Base-by-base conservation (phyloP, 768 basidiomycete genomes). In the Mycena epipterygia region DNA sequence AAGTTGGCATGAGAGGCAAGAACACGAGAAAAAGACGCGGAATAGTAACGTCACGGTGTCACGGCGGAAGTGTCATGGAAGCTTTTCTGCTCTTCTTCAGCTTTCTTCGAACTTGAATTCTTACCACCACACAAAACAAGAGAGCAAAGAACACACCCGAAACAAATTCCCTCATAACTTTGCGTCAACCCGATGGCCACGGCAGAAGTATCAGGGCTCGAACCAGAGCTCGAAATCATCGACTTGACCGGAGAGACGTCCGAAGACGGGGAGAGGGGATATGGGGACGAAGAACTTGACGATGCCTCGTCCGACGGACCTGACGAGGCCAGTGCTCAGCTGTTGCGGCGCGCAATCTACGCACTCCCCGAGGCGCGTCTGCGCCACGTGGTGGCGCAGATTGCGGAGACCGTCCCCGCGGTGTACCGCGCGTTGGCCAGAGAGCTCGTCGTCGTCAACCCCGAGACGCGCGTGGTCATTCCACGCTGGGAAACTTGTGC, bases 401-500 rank as follows among this genome's bases (percentile, higher is more conserved):
- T 89, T 23, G 81, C 84, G 27, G 81, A 84, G 49, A 78, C 80
- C 19, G 80, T 84, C 33, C 82, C 84, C 27, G 81, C 77, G 25
- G 80, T 87, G 41, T 84, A 86, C 67, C 80, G 81, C 56, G 82
- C 84, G 6, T 74, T 88, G 17, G 83, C 83, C 17, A 76, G 78
- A 67, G 84, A 87, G 72, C 78, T 89, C 29, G 78, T 89, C 41
- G 82, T 84, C 2, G 73, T 82, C 60, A 79, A 81, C 69, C 75
- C 80, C 41, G 79, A 80, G 41, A 81, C 77, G 44, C 78, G 76
- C 32, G 79, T 79, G 41, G 72, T 85, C 19, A 77, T 84, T 16
- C 79, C 84, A 17, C 83, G 85, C 32, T 88, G 86, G 85, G 84
- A 85, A 57, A 78, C 74, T 6, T 89, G 89, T 72, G 77, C 67